phyloP scores from a whole-genome alignment of 129 eudicot genomes.

The Chrysanthemum lavandulifolium region DNA sequence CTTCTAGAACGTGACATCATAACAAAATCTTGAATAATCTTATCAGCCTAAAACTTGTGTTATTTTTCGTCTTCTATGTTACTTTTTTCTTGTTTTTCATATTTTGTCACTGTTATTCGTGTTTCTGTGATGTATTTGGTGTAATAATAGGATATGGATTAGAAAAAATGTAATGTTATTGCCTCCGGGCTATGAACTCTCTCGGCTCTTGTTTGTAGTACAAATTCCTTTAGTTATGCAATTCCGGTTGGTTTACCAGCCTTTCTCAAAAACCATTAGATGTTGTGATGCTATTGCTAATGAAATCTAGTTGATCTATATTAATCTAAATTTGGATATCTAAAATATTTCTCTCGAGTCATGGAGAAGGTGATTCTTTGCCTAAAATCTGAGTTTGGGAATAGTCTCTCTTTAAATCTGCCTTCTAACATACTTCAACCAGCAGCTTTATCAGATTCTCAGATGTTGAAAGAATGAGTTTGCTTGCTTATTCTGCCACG shows the following conservation, averaged over 20 bases:
- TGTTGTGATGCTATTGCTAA: neutral
- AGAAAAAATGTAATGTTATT: constrained; percentile 29
- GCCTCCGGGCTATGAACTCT: constrained; percentile 22
- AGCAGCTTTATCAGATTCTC: constrained; percentile 31
- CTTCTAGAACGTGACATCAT: constrained; percentile 18
- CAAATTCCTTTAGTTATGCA: constrained; percentile 23
- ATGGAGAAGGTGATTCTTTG: constrained; percentile 30
- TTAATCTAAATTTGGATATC: neutral
- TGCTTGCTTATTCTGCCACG: constrained; percentile 17
- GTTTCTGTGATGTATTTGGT: constrained; percentile 26
- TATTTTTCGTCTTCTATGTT: constrained; percentile 11
- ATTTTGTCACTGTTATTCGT: neutral
- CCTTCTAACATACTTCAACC: constrained; percentile 36
- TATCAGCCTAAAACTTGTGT: constrained; percentile 22
- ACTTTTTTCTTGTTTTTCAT: neutral
- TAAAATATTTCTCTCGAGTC: constrained; percentile 16
- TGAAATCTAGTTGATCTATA: no score
- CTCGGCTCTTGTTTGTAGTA: constrained; percentile 22
- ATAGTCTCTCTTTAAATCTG: constrained; percentile 22
- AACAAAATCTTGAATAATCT: constrained; percentile 25
- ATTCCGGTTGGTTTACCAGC: neutral
- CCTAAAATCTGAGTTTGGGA: constrained; percentile 27
- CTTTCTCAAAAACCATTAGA: neutral
- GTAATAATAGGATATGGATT: constrained; percentile 26
- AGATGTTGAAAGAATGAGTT: constrained; percentile 19